Evolutionary conservation across 73 alveolate species (phyloP), one percentile per base, ranked within the genome.

Genomic region (Paramecium primaurelia): DNA sequence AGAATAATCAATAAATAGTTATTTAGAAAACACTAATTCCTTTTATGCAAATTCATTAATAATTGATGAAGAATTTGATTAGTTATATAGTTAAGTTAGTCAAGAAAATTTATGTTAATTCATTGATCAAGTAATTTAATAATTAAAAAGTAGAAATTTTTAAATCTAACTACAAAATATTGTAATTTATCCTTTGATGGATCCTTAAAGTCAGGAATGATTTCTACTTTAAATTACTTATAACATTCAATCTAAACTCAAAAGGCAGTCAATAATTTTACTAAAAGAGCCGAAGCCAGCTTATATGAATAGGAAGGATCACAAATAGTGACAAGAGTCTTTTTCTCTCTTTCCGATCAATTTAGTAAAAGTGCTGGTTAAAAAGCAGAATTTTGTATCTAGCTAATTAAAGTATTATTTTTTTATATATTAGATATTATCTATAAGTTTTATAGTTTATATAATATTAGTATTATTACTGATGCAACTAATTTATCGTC

Each of bases 111-210:
- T 73, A 4, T 73, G 87, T 37, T 16, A 32, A 30, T 73, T n/a
- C 40, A 37, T 73, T 16, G 59, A 34, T 37, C 0, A 73, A 37
- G 87, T 73, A 73, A 73, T 37, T 37, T 9, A 16, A 36, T 73
- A 34, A 37, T 14, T 73, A 40, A 73, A 73, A 0, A 14, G 8
- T 6, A 73, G 87, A 37, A 36, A 73, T 73, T 37, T 73, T 34
- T 37, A 12, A 38, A 73, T 37, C 28, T 36, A 30, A 73, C 47
- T 36, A 10, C 37, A 12, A 36, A 44, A 73, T 73, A 73, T 73
- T 73, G 87, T 20, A 10, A 73, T 8, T 8, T 73, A 73, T 58
- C 87, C 14, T 73, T 73, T 12, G 87, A 73, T 1, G 87, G 87
- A 6, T 12, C 87, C 18, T 12, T 73, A 37, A 40, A 9, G 12